These are phyloP conservation scores for Byssothecium circinans DNA, from an alignment of 2,329 filamentous ascomycete genomes.

Conservation along the genomic window DNA sequence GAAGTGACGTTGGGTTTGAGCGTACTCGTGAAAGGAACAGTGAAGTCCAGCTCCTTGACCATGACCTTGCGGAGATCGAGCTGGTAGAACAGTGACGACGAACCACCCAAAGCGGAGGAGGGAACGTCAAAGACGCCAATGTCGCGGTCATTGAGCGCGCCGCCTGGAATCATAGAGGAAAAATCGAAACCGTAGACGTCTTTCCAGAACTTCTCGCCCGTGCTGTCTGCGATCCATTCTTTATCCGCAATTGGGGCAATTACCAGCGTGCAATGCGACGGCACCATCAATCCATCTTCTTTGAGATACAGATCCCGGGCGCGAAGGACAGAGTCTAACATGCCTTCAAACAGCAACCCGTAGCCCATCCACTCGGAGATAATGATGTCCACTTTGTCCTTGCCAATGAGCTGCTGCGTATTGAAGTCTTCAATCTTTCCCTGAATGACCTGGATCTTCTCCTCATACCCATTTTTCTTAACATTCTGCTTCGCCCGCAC, in stretches of 20 bases:
- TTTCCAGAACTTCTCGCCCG: constrained; percentile 74
- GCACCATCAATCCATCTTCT: constrained; percentile 79
- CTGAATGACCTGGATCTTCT: constrained; percentile 75
- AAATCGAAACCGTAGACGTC: constrained; percentile 96
- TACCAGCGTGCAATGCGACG: constrained; percentile 80
- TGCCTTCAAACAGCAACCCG: constrained; percentile 87
- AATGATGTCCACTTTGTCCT: constrained; percentile 80
- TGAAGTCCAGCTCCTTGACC: constrained; percentile 74
- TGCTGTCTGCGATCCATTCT: constrained; percentile 75
- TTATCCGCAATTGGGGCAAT: constrained; percentile 78
- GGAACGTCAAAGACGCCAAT: constrained; percentile 39
- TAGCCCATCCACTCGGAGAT: constrained; percentile 99
- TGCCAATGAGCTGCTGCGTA: constrained; percentile 57
- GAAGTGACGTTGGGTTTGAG: constrained; percentile 64
- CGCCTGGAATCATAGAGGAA: constrained; percentile 81
- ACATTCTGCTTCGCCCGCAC: constrained; percentile 83
- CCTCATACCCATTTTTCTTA: constrained; percentile 73
- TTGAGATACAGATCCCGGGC: constrained; percentile 85
- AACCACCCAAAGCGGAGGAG: constrained; percentile 46
- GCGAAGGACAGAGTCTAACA: constrained; percentile 89
- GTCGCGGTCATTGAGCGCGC: constrained; percentile 68
- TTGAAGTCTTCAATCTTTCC: constrained; percentile 86
- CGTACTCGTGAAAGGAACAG: constrained; percentile 64
- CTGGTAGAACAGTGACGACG: constrained; percentile 67
- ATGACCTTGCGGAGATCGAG: constrained; percentile 76